These are phyloP conservation scores for Zymoseptoria tritici DNA, from an alignment of 2,329 filamentous ascomycete genomes.

Conservation along the genomic window DNA sequence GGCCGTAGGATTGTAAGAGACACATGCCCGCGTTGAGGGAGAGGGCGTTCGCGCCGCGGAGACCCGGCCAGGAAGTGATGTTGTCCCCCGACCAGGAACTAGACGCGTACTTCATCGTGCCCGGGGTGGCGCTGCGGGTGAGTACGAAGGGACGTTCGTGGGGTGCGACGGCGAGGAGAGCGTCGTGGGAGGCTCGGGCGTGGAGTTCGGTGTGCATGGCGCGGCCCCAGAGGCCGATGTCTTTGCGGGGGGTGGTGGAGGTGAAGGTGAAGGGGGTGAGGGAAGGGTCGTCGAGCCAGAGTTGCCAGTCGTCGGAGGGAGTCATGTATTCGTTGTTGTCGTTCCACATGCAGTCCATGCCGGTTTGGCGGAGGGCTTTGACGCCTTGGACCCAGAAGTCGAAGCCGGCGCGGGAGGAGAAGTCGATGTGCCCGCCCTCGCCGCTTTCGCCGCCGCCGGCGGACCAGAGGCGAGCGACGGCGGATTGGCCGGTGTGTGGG, in stretches of 20 bases:
- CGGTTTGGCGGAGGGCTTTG: slow-evolving; percentile 51
- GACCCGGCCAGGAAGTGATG: slow-evolving; percentile 63
- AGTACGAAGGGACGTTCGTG: slow-evolving; percentile 59
- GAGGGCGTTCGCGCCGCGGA: slow-evolving; percentile 64
- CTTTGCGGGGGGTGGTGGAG: slow-evolving; percentile 34
- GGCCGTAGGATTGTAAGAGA: slow-evolving; percentile 56
- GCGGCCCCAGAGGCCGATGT: slow-evolving; percentile 62
- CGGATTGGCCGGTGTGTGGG: slow-evolving; percentile 39
- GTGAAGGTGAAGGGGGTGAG: slow-evolving; percentile 27
- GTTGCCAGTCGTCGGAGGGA: slow-evolving; percentile 58
- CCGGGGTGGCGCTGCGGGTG: slow-evolving; percentile 62
- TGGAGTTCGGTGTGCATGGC: slow-evolving; percentile 64
- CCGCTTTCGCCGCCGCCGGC: slow-evolving; percentile 63
- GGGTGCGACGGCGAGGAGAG: slow-evolving; percentile 52
- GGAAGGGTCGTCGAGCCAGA: slow-evolving; percentile 44
- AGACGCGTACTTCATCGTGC: slow-evolving; percentile 62
- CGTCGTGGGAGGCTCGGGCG: slow-evolving; percentile 63
- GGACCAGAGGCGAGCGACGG: slow-evolving; percentile 61
- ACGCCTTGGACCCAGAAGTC: slow-evolving; percentile 67
- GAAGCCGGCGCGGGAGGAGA: slow-evolving; percentile 59
- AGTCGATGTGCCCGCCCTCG: slow-evolving; percentile 65
- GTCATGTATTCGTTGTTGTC: slow-evolving; percentile 72
- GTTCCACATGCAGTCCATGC: slow-evolving; percentile 71
- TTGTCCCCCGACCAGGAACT: slow-evolving; percentile 71
- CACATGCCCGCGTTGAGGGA: slow-evolving; percentile 62